Conservation (phyloP, 768 basidiomycete species). For the Kwoniella dendrophila region DNA sequence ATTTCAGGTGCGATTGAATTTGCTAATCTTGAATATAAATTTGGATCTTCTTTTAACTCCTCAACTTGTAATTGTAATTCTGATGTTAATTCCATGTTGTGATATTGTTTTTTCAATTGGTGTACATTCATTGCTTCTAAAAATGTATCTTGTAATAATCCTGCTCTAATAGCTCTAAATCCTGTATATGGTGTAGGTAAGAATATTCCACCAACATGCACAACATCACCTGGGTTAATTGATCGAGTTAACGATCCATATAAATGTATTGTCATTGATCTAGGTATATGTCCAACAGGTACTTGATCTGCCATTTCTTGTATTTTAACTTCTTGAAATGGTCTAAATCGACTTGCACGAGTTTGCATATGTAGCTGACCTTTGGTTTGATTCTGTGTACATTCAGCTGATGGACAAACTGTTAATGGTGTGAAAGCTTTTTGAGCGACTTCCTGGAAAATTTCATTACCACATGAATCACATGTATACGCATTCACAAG, state of each 20-base stretch:
- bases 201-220: slow-evolving; percentile 94
- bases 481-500: slow-evolving; percentile 98
- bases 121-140: slow-evolving; percentile 86
- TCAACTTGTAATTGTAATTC: slow-evolving; percentile 72
- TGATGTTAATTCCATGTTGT: slow-evolving; percentile 87
- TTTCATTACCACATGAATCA: slow-evolving; percentile 96
- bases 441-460: slow-evolving; percentile 93
- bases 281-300: slow-evolving; percentile 96
- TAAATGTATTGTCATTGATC: slow-evolving; percentile 96
- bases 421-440: slow-evolving; percentile 86
- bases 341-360: slow-evolving; percentile 91
- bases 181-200: slow-evolving; percentile 97
- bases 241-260: slow-evolving; percentile 84
- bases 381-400: slow-evolving; percentile 79
- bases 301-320: slow-evolving; percentile 99
- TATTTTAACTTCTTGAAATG: slow-evolving; percentile 98
- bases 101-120: slow-evolving; percentile 97
- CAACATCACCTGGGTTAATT: slow-evolving; percentile 94
- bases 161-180: slow-evolving; percentile 93
- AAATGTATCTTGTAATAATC: slow-evolving; percentile 94
- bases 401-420: slow-evolving; percentile 85
- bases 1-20: slow-evolving; percentile 97
- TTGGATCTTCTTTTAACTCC: slow-evolving; percentile 70
- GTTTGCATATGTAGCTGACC: slow-evolving; percentile 98
- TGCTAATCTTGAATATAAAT: slow-evolving; percentile 84